Base-by-base conservation (phyloP, 257 asterid species). In the Scutellaria baicalensis region DNA sequence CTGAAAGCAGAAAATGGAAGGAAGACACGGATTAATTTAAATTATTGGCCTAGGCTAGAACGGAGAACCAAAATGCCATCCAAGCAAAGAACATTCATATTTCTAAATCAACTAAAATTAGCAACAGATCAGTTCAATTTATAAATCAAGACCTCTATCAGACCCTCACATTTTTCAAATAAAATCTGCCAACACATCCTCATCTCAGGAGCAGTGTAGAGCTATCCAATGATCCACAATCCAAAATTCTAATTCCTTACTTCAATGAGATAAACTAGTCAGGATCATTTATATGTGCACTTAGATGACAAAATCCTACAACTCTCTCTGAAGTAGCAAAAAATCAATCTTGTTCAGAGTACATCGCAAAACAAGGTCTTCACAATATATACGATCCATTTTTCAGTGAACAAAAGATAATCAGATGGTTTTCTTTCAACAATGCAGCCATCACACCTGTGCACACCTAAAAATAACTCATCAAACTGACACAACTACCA, bases 401-500 rank as follows among this genome's bases (percentile, higher is more conserved):
- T 87, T 74, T 80, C 84, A 77, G 69, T 54, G 68, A 65, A 82
- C 83, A 81, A 67, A 67, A 74, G 71, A 77, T 66, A 77, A 59
- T 72, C 79, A 80, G 75, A 79, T 75, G 78, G 78, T 59, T 78
- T 70, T 81, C 77, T 54, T 79, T 80, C 81, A 79, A 82, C 48
- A 68, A 72, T 64, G 83, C 85, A 74, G 77, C 82, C 72, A 76
- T 65, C 49, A 72, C 64, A 75, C 84, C 82, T 78, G 83, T 80
- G 57, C 72, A 75, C 61, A 78, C 68, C 75, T 71, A 81, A 79
- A 80, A 49, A 64, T 65, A 75, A 69, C 71, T 49, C 75, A 79
- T 83, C 85, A 83, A 79, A 79, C 68, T 69, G 83, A 83, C 80
- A 73, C 85, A 77, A 70, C 70, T 59, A 73, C 63, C 33, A 56